Evolutionary conservation across 2,329 filamentous ascomycete genomes (phyloP).

Genomic region (Volutella citrinella): DNA sequence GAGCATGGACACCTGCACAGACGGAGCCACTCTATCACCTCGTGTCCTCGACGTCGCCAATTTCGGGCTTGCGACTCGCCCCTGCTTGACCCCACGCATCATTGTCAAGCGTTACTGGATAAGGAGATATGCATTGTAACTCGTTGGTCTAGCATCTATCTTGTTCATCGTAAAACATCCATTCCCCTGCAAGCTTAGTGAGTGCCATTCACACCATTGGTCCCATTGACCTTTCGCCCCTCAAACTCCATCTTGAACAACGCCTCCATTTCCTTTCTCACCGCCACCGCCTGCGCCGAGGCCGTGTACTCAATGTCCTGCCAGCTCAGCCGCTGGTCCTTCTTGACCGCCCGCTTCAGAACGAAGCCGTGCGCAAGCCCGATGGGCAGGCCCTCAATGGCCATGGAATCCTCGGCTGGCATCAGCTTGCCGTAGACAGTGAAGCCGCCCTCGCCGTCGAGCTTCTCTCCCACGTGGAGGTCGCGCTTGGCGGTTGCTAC

Average conservation of each 20-base stretch:
- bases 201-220: conserved; percentile 8
- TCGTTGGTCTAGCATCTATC: too few species aligned
- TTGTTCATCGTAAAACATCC: too few species aligned
- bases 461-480: conserved; percentile 40
- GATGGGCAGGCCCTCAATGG: conserved; percentile 40
- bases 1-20: too few species aligned
- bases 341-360: conserved; percentile 37
- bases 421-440: conserved; percentile 43
- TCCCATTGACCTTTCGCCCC: conserved; percentile 12
- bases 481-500: conserved; percentile 45
- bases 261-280: conserved; percentile 42
- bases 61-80: too few species aligned
- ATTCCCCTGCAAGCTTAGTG: too few species aligned
- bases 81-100: too few species aligned
- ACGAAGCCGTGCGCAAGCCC: conserved; percentile 40
- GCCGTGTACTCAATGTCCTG: conserved; percentile 41
- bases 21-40: too few species aligned
- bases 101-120: too few species aligned
- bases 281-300: conserved; percentile 34
- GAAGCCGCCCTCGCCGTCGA: conserved; percentile 44
- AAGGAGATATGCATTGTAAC: too few species aligned
- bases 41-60: too few species aligned
- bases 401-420: conserved; percentile 37
- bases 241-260: conserved; percentile 29
- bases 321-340: conserved; percentile 42